phyloP scores from a whole-genome alignment of 2,329 filamentous ascomycete species.

The Beauveria rudraprayagi region DNA sequence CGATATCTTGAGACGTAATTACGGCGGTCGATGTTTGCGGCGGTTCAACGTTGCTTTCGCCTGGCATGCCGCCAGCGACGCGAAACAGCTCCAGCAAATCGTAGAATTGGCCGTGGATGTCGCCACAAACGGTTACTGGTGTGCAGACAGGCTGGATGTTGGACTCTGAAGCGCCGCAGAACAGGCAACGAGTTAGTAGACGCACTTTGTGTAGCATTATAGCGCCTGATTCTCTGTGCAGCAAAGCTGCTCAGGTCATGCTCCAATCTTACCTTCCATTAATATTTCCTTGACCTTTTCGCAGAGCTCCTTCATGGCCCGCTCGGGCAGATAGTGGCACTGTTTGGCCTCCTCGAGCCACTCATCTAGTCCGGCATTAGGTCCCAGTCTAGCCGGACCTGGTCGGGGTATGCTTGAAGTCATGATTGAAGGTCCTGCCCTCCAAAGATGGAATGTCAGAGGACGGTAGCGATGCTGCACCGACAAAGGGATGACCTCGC shows the following conservation, averaged over 20 bases:
- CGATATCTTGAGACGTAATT: slow-evolving; percentile 85
- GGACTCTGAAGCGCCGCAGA: slow-evolving; percentile 56
- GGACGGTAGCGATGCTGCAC: neutral
- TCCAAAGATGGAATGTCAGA: slow-evolving; percentile 16
- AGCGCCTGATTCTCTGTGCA: neutral
- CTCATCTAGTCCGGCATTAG: slow-evolving; percentile 82
- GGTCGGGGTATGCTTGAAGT: slow-evolving; percentile 65
- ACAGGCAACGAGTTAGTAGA: neutral
- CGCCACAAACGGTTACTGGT: slow-evolving; percentile 92
- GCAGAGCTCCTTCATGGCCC: slow-evolving; percentile 97
- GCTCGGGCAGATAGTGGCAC: slow-evolving; percentile 92
- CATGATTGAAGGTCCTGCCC: slow-evolving; percentile 27
- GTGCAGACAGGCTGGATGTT: slow-evolving; percentile 98
- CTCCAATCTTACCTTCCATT: slow-evolving; percentile 69
- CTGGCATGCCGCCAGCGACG: slow-evolving; percentile 93
- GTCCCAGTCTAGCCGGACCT: slow-evolving; percentile 76
- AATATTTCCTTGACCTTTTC: slow-evolving; percentile 98
- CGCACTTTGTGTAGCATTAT: neutral
- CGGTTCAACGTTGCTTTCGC: slow-evolving; percentile 62
- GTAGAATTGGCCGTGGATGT: slow-evolving; percentile 98
- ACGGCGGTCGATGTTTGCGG: slow-evolving; percentile 62
- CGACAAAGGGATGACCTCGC: slow-evolving; percentile 9
- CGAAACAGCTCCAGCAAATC: slow-evolving; percentile 94
- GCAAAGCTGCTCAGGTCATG: too few species aligned
- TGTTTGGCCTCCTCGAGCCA: slow-evolving; percentile 96